phyloP scores from a whole-genome alignment of 169 alveolate genomes.

The Amoebophrya sp. region DNA sequence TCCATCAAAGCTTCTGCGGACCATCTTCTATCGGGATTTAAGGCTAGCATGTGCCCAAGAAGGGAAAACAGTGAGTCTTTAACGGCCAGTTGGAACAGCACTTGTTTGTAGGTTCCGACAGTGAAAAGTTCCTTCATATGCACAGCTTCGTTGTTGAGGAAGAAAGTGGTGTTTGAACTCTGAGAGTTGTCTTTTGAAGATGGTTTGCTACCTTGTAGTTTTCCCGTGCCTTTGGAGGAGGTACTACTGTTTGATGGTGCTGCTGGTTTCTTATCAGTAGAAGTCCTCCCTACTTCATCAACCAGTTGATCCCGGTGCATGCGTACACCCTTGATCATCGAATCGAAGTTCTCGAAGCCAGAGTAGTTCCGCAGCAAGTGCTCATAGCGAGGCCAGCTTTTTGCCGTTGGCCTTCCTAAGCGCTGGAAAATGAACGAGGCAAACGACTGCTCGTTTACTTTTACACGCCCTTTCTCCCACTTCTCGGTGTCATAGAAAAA shows the following conservation, averaged over 20 bases:
- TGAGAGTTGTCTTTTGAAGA: no score
- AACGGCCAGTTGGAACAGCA: background rate
- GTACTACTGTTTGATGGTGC: no score
- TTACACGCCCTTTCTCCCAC: no score
- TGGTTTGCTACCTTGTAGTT: no score
- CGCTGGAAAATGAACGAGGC: background rate
- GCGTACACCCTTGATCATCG: background rate
- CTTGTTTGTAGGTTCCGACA: background rate
- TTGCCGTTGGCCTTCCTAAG: background rate
- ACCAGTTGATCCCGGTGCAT: background rate
- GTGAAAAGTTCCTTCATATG: background rate
- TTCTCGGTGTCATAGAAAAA: background rate
- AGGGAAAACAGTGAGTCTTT: background rate
- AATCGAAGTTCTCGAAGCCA: constrained; percentile 14
- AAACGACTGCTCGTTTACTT: background rate
- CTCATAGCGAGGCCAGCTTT: background rate
- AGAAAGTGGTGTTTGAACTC: background rate
- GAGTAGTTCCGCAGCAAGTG: background rate
- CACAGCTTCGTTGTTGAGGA: background rate
- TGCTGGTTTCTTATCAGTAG: no score
- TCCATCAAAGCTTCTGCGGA: background rate
- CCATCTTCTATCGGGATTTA: background rate
- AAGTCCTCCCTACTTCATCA: background rate
- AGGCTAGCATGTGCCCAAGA: background rate
- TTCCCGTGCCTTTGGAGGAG: no score